These are phyloP conservation scores for Grosmannia serpens DNA, from an alignment of 2,329 filamentous ascomycete species.

Conservation along the genomic window DNA sequence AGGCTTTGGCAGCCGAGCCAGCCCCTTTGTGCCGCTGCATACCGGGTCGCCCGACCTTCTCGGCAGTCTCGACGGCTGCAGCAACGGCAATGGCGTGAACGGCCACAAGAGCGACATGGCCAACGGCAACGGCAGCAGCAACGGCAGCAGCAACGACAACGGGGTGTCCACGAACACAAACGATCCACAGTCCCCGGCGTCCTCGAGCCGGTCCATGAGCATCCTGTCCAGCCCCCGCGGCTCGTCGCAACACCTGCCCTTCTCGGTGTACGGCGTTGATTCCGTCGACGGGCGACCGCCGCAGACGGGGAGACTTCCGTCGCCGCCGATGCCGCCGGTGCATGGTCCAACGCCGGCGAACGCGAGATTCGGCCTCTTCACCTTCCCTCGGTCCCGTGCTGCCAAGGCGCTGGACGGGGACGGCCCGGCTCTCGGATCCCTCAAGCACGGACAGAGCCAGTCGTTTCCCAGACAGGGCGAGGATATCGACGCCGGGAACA, in stretches of 20 bases:
- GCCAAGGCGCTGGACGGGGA: conserved; percentile 49
- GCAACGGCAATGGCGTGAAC: not conserved
- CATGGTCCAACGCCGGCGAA: conserved; percentile 15
- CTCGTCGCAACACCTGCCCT: conserved; percentile 47
- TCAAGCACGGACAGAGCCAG: conserved; percentile 64
- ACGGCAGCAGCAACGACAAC: not conserved
- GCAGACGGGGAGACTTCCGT: conserved; percentile 24
- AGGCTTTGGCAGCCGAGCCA: conserved; percentile 20
- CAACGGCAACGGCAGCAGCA: not conserved
- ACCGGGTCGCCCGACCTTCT: conserved; percentile 20
- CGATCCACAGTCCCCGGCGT: conserved; percentile 49
- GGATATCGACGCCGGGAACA: conserved; percentile 41
- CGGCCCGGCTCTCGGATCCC: conserved; percentile 53
- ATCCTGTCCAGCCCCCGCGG: conserved; percentile 50
- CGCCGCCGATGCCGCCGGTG: conserved; percentile 22
- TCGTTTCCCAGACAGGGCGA: conserved; percentile 58
- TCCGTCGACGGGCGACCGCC: conserved; percentile 32
- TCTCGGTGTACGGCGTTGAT: conserved; percentile 35
- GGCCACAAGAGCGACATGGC: not conserved
- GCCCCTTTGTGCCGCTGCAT: conserved; percentile 23
- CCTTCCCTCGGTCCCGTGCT: conserved; percentile 48
- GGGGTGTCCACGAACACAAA: conserved; percentile 11
- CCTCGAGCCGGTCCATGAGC: conserved; percentile 44
- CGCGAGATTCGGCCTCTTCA: conserved; percentile 41
- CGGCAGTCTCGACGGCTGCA: not conserved